A percentile compares a stretch with the other conserved stretches of the same genome.
phyloP scores from a whole-genome alignment of 2,329 filamentous ascomycete species.

The Boeremia exigua region DNA sequence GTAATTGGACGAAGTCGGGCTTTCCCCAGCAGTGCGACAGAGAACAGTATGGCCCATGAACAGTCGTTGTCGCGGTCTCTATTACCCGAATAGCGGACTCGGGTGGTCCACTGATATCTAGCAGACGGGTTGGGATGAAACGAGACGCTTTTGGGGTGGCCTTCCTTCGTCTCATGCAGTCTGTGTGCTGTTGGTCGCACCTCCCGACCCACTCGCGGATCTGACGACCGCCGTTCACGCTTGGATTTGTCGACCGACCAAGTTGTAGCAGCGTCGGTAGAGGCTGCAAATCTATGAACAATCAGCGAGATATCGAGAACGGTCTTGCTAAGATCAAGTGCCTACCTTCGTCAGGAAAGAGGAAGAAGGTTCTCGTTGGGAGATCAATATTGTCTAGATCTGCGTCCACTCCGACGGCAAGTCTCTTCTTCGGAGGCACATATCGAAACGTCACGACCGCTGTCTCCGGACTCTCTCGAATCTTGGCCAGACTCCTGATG shows the following conservation, averaged over 20 bases:
- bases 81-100: constrained; percentile 19
- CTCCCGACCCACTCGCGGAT: constrained; percentile 24
- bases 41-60: constrained; percentile 29
- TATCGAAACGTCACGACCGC: constrained; percentile 28
- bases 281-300: constrained; percentile 6
- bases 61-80: constrained; percentile 17
- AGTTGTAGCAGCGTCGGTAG: constrained; percentile 17
- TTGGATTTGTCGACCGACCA: constrained; percentile 13
- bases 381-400: background rate
- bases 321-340: background rate
- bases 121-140: constrained; percentile 31
- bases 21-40: constrained; percentile 35
- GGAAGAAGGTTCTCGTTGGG: constrained; percentile 25
- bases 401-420: background rate
- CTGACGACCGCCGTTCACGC: constrained; percentile 4
- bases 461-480: constrained; percentile 22
- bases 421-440: constrained; percentile 9
- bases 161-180: constrained; percentile 24
- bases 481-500: constrained; percentile 22
- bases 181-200: constrained; percentile 24
- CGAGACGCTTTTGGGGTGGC: background rate
- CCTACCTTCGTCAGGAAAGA: constrained; percentile 24
- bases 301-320: background rate
- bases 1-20: constrained; percentile 16
- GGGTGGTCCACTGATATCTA: constrained; percentile 19